These are phyloP conservation scores for Stephania japonica DNA, from an alignment of 164 flowering plant species.

Conservation along the genomic window DNA sequence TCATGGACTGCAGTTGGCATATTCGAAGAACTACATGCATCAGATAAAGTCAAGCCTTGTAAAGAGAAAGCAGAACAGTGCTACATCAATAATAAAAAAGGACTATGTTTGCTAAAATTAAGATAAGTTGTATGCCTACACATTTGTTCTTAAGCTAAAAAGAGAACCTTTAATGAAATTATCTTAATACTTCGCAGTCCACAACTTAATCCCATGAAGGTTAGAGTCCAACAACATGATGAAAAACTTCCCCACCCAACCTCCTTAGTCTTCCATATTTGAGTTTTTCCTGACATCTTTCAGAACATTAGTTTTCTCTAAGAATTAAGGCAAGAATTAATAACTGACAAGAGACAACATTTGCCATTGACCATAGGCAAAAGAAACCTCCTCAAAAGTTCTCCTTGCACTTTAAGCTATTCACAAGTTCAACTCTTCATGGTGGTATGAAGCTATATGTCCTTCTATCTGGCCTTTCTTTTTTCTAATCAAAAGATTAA, in stretches of 20 bases:
- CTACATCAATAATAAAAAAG: background rate
- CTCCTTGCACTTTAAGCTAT: background rate
- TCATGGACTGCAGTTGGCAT: slow-evolving; percentile 52
- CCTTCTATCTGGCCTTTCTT: too few species aligned
- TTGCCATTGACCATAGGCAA: background rate
- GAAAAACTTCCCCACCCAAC: background rate
- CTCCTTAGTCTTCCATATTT: background rate
- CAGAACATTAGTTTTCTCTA: background rate
- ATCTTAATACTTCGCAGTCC: background rate
- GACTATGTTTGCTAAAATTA: background rate
- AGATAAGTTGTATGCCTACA: background rate
- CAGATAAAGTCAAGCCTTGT: background rate
- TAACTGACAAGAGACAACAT: background rate
- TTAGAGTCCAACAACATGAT: background rate
- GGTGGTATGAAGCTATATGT: background rate
- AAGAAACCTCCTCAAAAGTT: background rate
- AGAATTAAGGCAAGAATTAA: background rate
- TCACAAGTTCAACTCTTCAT: background rate
- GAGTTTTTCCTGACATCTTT: background rate
- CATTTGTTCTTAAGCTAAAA: background rate
- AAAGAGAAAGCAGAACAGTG: background rate
- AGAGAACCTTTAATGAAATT: background rate
- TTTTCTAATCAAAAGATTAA: too few species aligned
- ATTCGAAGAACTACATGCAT: background rate
- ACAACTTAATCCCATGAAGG: background rate